These are phyloP conservation scores for Hanseniaspora uvarum DNA, from an alignment of 1,139 yeast species.

Conservation along the genomic window DNA sequence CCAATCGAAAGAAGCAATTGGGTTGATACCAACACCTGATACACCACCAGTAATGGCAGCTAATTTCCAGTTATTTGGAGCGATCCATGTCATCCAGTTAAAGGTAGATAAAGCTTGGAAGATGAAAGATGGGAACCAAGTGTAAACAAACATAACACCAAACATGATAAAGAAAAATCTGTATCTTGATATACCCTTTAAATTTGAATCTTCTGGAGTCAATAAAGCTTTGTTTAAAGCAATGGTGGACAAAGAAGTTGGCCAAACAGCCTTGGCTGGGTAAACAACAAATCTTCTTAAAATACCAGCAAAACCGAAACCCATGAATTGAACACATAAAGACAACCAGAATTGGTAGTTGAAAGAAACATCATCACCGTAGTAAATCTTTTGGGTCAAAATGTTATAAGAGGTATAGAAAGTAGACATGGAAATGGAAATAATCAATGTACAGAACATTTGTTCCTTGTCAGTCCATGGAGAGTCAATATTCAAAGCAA, in stretches of 20 bases:
- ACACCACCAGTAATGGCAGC: constrained; percentile 46
- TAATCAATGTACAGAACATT: constrained; percentile 46
- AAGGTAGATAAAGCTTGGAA: constrained; percentile 44
- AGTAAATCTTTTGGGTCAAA: constrained; percentile 39
- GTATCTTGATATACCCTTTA: constrained; percentile 42
- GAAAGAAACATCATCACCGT: constrained; percentile 36
- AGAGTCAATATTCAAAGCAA: constrained; percentile 43
- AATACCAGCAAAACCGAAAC: constrained; percentile 56
- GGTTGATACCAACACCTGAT: constrained; percentile 49
- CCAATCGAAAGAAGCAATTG: constrained; percentile 47
- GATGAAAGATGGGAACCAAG: constrained; percentile 49
- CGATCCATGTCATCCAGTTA: constrained; percentile 58
- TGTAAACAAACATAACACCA: constrained; percentile 38
- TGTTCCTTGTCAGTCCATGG: constrained; percentile 64
- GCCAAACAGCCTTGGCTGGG: constrained; percentile 51
- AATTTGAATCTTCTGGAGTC: constrained; percentile 14
- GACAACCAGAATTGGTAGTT: constrained; percentile 46
- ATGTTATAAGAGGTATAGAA: constrained; percentile 40
- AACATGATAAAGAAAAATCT: constrained; percentile 37
- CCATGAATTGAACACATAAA: constrained; percentile 47
- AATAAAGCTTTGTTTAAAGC: constrained; percentile 47
- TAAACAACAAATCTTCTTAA: constrained; percentile 48
- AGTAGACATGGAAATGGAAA: constrained; percentile 36
- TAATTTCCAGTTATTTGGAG: constrained; percentile 44
- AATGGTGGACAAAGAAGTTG: constrained; percentile 43